Percentiles rank a stretch among this genome's conserved stretches.
Conservation (phyloP, 352 stramenopile species). For the Phytophthora hibernalis region DNA sequence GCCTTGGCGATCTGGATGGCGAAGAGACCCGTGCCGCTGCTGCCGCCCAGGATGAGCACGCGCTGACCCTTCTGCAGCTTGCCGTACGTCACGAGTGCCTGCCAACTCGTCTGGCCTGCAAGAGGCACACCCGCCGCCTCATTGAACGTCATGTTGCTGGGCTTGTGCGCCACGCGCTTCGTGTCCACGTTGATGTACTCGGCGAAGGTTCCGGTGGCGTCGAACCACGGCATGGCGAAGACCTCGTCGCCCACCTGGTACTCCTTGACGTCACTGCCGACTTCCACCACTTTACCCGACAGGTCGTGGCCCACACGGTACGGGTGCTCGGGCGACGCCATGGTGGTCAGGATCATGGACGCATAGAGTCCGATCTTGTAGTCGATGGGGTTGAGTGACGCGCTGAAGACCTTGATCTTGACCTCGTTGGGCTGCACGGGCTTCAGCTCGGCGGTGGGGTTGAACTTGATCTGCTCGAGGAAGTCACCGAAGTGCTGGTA, state of each 20-base stretch:
- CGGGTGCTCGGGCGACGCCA: slow-evolving; percentile 31
- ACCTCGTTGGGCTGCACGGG: slow-evolving; percentile 35
- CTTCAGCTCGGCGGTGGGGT: slow-evolving; percentile 12
- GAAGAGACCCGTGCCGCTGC: slow-evolving; percentile 63
- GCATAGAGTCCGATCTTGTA: slow-evolving; percentile 25
- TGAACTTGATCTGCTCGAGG: slow-evolving; percentile 39
- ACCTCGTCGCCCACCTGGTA: slow-evolving; percentile 43
- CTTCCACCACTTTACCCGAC: slow-evolving; percentile 40
- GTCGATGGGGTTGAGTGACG: slow-evolving; percentile 38
- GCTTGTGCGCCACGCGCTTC: slow-evolving; percentile 46
- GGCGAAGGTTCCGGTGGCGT: slow-evolving; percentile 30
- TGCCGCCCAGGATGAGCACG: slow-evolving; percentile 64
- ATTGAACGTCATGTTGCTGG: slow-evolving; percentile 42
- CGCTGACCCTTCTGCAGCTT: slow-evolving; percentile 37
- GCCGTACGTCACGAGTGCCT: slow-evolving; percentile 40
- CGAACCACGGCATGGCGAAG: slow-evolving; percentile 30
- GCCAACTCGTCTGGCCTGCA: slow-evolving; percentile 40
- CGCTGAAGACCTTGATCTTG: slow-evolving; percentile 42
- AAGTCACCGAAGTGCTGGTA: slow-evolving; percentile 42
- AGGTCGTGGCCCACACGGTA: slow-evolving; percentile 46
- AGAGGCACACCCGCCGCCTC: slow-evolving; percentile 43
- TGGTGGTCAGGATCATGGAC: slow-evolving; percentile 24
- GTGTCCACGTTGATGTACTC: slow-evolving; percentile 47
- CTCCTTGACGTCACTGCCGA: slow-evolving; percentile 35
- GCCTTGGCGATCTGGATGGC: slow-evolving; percentile 69